Evolutionary conservation across 352 stramenopile species (phyloP).

Genomic region (Thalassiosira hispida): DNA sequence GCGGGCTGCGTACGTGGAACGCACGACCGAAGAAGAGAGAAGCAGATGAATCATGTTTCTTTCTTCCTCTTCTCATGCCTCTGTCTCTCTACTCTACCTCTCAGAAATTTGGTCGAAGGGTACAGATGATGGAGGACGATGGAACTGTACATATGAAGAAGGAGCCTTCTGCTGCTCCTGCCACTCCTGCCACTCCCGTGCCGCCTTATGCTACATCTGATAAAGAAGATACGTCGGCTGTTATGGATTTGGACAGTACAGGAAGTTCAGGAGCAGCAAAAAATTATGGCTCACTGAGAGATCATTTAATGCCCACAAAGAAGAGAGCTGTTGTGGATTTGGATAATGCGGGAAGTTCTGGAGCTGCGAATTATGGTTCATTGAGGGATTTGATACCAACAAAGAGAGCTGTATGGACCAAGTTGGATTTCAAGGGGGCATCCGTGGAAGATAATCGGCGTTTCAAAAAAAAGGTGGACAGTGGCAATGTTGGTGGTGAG

Average conservation of each 20-base stretch:
- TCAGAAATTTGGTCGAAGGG: conserved; percentile 44
- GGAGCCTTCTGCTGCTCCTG: neutral
- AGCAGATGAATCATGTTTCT: no score
- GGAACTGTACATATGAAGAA: conserved; percentile 39
- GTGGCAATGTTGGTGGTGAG: neutral
- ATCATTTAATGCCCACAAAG: conserved; percentile 6
- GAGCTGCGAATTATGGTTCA: conserved; percentile 8
- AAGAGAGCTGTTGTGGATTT: conserved; percentile 1
- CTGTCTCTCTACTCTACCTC: neutral
- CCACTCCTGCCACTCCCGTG: neutral
- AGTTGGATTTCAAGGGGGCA: conserved; percentile 31
- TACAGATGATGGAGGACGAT: conserved; percentile 50
- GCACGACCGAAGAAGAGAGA: no score
- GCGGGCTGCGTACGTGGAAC: no score
- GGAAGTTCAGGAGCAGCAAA: neutral
- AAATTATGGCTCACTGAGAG: conserved; percentile 18
- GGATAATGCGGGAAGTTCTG: no score
- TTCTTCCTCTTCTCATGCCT: neutral
- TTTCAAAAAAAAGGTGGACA: neutral
- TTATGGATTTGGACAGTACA: neutral
- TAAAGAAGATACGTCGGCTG: no score
- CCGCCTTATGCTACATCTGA: neutral
- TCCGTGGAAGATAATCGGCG: conserved; percentile 21
- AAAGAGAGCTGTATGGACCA: conserved; percentile 27
- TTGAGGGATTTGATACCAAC: conserved; percentile 4